These are phyloP conservation scores for Phytophthora crassamura DNA, from an alignment of 352 stramenopile genomes.

Conservation along the genomic window DNA sequence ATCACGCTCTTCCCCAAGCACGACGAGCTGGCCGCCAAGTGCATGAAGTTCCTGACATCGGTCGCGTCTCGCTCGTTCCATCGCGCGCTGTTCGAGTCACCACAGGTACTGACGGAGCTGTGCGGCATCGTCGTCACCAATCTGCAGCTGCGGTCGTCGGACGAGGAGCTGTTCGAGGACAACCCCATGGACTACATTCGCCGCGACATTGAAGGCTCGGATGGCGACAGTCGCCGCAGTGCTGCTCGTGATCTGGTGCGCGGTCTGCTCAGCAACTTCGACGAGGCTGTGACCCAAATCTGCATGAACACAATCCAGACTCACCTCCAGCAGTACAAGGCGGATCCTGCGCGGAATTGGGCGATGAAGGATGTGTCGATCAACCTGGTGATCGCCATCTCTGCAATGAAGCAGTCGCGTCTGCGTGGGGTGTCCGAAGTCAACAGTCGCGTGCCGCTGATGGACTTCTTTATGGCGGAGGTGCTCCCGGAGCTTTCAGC, in stretches of 20 bases:
- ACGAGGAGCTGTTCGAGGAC: slow-evolving; percentile 99
- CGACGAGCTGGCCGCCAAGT: slow-evolving; percentile 95
- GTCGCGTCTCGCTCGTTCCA: slow-evolving; percentile 97
- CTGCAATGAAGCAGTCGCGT: slow-evolving; percentile 94
- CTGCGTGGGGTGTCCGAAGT: slow-evolving; percentile 95
- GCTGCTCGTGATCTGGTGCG: slow-evolving; percentile 95
- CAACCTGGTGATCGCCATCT: slow-evolving; percentile 96
- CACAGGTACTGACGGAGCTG: slow-evolving; percentile 90
- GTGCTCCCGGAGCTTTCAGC: slow-evolving; percentile 94
- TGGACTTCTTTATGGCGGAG: slow-evolving; percentile 96
- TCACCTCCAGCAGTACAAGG: slow-evolving; percentile 93
- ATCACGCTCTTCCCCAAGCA: slow-evolving; percentile 92
- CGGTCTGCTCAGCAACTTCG: slow-evolving; percentile 95
- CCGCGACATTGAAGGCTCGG: slow-evolving; percentile 97
- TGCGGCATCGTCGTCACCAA: slow-evolving; percentile 99
- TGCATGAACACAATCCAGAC: slow-evolving; percentile 91
- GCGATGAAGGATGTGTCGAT: slow-evolving; percentile 96
- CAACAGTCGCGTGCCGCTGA: slow-evolving; percentile 94
- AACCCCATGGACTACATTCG: slow-evolving; percentile 98
- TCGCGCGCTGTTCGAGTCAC: slow-evolving; percentile 84
- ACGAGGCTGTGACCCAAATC: slow-evolving; percentile 94
- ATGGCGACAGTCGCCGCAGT: slow-evolving; percentile 96
- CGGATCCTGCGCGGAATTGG: slow-evolving; percentile 91
- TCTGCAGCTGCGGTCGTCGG: slow-evolving; percentile 94
- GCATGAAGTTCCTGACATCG: slow-evolving; percentile 97